Base-by-base conservation (phyloP, 192 early-diverging fungal genomes). In the Coemansia pectinata region DNA sequence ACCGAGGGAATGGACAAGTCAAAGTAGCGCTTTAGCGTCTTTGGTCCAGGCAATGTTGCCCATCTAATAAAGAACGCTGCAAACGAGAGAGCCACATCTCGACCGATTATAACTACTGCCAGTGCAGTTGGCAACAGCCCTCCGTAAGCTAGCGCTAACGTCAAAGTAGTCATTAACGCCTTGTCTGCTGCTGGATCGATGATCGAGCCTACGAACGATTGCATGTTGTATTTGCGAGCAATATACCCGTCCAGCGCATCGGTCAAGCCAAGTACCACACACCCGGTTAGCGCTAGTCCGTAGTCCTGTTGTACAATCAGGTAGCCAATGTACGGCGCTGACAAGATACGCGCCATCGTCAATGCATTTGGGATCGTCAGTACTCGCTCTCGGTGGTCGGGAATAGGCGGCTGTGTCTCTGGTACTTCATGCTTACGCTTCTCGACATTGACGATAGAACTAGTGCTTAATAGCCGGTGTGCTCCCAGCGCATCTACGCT, bases 121-220 rank as follows among this genome's bases (percentile, higher is more conserved):
- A 99, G 83, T 1, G 88, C 80, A 8, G 88, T 67, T 9, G 96
- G 95, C 45, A 99, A 67, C 50, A 95, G 69, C 14, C 85, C 86
- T 15, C 88, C 85, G 72, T 87, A 88, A 6, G 86, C 87, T 40
- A 97, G 75, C 14, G 92, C 89, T 15, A 97, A 77, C 14, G 93
- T 93, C 65, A 99, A 66, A 17, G 91, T 88, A 0, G 96, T 96
- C 94, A 97, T 96, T 17, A 97, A 73, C 4, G 90, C 86, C 74
- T 97, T 99, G 80, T 99, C 97, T 17, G 95, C 95, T 10, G 90
- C 90, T 5, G 97, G 97, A 76, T 99, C 96, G 39, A 97, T 86
- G 27, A 95, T 93, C 5, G 91, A 92, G 11, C 95, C 96, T 36
- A 95, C 83, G 50, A 93, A 86, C 21, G 94, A 94, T 71, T 88